A percentile compares a stretch with the other conserved stretches of the same genome.
phyloP scores from a whole-genome alignment of 805 yeast species.

The Danielia oregonensis region DNA sequence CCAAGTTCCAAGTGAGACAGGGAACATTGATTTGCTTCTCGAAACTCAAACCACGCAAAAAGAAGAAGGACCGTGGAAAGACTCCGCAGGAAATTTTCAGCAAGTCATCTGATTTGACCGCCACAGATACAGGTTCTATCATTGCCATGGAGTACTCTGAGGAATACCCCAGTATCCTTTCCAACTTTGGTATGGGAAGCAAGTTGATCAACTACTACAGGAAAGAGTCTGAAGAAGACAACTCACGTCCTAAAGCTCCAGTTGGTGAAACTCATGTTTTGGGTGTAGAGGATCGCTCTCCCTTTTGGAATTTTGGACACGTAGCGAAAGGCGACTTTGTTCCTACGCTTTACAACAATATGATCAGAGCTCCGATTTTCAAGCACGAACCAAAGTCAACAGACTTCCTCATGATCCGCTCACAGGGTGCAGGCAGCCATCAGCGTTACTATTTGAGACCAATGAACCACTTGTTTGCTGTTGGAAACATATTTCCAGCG shows the following conservation, averaged over 20 bases:
- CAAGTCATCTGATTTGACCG: constrained; percentile 68
- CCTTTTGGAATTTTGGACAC: constrained; percentile 97
- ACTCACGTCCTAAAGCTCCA: constrained; percentile 78
- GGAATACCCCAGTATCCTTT: constrained; percentile 76
- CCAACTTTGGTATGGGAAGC: constrained; percentile 94
- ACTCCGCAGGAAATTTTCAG: constrained; percentile 71
- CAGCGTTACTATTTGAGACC: constrained; percentile 66
- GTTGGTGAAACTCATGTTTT: constrained; percentile 94
- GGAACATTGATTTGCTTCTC: constrained; percentile 75
- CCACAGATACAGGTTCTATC: constrained; percentile 77
- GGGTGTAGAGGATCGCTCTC: constrained; percentile 94
- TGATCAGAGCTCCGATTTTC: constrained; percentile 90
- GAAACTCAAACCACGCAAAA: constrained; percentile 71
- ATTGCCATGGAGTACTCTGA: constrained; percentile 87
- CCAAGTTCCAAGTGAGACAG: constrained; percentile 69
- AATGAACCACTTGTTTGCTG: constrained; percentile 72
- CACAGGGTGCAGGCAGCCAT: constrained; percentile 75
- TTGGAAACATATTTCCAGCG: constrained; percentile 91
- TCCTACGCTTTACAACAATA: constrained; percentile 88
- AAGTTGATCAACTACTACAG: constrained; percentile 91
- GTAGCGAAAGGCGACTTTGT: constrained; percentile 93
- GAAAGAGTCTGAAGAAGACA: constrained; percentile 75
- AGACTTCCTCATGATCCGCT: constrained; percentile 77
- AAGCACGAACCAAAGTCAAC: constrained; percentile 75
- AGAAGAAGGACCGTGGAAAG: constrained; percentile 85